Base-by-base conservation (phyloP, 495 filamentous ascomycete species). In the Echria macrotheca region DNA sequence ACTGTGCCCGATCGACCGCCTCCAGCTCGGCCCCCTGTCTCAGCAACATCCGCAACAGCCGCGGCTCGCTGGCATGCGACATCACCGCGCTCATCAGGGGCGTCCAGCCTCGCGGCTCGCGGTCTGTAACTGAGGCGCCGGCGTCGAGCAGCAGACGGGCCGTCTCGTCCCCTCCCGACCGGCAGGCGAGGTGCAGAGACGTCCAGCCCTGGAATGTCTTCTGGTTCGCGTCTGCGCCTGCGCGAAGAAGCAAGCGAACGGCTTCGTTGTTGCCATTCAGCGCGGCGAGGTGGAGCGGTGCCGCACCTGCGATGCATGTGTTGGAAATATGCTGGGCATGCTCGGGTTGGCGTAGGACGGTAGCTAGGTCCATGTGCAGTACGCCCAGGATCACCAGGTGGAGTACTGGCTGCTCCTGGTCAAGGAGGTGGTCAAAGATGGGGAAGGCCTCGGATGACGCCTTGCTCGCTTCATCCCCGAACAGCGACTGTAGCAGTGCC, bases 271-370 rank as follows among this genome's bases (percentile, higher is more conserved):
- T 21, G 52, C 54, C 44, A 48, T 36, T 24, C 45, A 28, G 44
- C 62, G 40, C 37, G 39, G 50, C 31, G 52, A 49, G 6, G 31
- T 67, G 63, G 6, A 78, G 33, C 1, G 73, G 68, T 19, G 72
- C 75, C 21, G 69, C 71, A 1, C 59, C 31, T 4, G 31, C 14
- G 39, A 12, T 29, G 9, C 23, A 8, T 12, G 32, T 21, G 22
- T 28, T 28, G 11, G 29, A 51, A 36, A 23, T 44, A 25, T 7
- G n/a, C n/a, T n/a, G n/a, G n/a, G n/a, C n/a, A n/a, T n/a, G n/a
- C n/a, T 28, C 3, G 2, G 45, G 45, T 21, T 48, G 29, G 8
- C 22, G 45, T 12, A 48, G 33, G 1, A 26, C 45, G 2, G 18
- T 11, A 2, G 19, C 18, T 2, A 43, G 23, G 23, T 43, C 49